Conservation (phyloP, 208 protist species). For the Leishmania martiniquensis region DNA sequence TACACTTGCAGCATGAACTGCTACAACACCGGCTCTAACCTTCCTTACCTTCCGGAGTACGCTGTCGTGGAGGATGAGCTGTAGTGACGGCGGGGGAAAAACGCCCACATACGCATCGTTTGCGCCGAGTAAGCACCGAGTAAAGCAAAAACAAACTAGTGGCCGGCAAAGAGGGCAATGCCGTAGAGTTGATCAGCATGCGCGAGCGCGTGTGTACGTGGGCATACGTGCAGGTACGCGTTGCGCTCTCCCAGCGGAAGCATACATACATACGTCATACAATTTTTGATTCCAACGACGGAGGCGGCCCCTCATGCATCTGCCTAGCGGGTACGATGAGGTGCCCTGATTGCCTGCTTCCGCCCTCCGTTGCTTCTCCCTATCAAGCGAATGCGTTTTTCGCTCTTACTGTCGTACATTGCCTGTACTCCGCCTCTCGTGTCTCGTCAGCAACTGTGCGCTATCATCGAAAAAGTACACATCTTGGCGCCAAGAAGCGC, state of each 20-base stretch:
- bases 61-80: slow-evolving; percentile 83
- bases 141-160: not conserved
- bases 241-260: not conserved
- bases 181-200: not conserved
- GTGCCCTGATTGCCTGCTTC: not conserved
- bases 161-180: not conserved
- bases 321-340: not conserved
- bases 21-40: slow-evolving; percentile 33
- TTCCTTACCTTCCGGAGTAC: slow-evolving; percentile 70
- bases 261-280: not conserved
- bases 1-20: slow-evolving; percentile 83
- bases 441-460: not conserved
- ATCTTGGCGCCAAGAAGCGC: not conserved
- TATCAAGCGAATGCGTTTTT: not conserved
- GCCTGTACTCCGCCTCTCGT: not conserved
- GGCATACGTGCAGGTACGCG: not conserved
- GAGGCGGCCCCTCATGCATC: not conserved
- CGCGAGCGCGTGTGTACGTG: not conserved
- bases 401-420: not conserved
- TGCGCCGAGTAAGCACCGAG: not conserved
- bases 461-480: not conserved
- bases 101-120: not conserved
- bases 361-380: not conserved
- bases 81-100: slow-evolving; percentile 24
- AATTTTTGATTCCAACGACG: not conserved